Evolutionary conservation across 139 green algal species (phyloP).

Genomic region (Coccomyxa sp.): DNA sequence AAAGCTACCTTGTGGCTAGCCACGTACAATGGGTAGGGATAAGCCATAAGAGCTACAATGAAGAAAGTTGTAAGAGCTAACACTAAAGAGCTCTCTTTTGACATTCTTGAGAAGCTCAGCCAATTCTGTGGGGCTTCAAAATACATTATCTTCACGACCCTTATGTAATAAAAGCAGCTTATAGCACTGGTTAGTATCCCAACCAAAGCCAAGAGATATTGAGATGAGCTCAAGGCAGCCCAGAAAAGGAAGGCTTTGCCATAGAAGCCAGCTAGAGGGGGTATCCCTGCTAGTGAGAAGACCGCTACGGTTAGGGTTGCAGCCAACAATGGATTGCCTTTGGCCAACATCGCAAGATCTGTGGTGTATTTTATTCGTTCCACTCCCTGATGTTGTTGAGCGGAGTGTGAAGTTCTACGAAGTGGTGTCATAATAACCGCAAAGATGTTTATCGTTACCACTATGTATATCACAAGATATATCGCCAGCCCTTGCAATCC

Average conservation of each 20-base stretch:
- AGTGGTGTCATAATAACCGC: constrained; percentile 38
- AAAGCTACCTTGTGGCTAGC: constrained; percentile 46
- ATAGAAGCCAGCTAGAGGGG: constrained; percentile 60
- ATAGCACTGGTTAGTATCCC: constrained; percentile 52
- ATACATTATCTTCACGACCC: constrained; percentile 67
- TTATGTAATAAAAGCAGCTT: constrained; percentile 70
- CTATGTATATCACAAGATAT: constrained; percentile 55
- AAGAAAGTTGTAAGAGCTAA: constrained; percentile 42
- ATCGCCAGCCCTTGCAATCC: constrained; percentile 52
- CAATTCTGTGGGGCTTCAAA: constrained; percentile 58
- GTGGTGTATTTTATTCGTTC: constrained; percentile 50
- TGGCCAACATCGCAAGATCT: constrained; percentile 42
- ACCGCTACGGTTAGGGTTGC: constrained; percentile 41
- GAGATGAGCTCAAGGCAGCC: constrained; percentile 40
- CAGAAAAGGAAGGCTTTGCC: constrained; percentile 62
- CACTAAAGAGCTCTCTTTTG: constrained; percentile 29
- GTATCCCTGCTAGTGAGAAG: constrained; percentile 60
- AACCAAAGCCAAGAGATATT: constrained; percentile 52
- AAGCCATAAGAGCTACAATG: constrained; percentile 51
- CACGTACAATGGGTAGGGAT: constrained; percentile 50
- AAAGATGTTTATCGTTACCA: constrained; percentile 57
- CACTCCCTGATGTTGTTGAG: constrained; percentile 8
- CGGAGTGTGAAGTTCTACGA: constrained; percentile 13
- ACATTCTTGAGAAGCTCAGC: constrained; percentile 37
- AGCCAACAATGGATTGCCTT: constrained; percentile 46